Evolutionary conservation across 2,329 filamentous ascomycete genomes (phyloP).

Genomic region (Sporothrix brasiliensis): DNA sequence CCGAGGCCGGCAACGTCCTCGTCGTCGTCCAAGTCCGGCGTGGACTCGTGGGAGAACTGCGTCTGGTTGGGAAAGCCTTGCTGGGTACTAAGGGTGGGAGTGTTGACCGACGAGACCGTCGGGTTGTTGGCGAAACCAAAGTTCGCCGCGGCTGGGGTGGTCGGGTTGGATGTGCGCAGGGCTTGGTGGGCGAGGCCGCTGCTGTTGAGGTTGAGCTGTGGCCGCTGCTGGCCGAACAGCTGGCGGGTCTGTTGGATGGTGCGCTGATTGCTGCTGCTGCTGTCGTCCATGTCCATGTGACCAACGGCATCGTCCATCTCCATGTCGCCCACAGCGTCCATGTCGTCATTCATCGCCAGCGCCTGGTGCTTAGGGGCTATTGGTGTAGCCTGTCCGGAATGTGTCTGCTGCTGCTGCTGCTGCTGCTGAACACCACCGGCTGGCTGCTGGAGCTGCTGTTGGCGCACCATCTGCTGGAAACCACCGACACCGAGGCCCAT

Average conservation of each 20-base stretch:
- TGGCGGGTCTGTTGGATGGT: slow-evolving; percentile 71
- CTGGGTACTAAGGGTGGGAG: slow-evolving; percentile 82
- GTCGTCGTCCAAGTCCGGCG: slow-evolving; percentile 72
- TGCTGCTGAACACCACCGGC: slow-evolving; percentile 44
- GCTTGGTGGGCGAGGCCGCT: slow-evolving; percentile 75
- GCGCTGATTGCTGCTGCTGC: slow-evolving; percentile 48
- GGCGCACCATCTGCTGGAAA: slow-evolving; percentile 50
- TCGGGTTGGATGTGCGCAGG: slow-evolving; percentile 80
- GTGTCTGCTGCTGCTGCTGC: slow-evolving; percentile 34
- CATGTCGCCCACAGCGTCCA: slow-evolving; percentile 91
- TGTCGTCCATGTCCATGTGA: slow-evolving; percentile 65
- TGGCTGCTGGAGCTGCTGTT: slow-evolving; percentile 50
- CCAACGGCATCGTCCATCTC: slow-evolving; percentile 87
- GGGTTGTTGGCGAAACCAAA: slow-evolving; percentile 89
- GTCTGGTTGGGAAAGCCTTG: slow-evolving; percentile 61
- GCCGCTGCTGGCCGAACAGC: slow-evolving; percentile 67
- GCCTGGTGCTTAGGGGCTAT: slow-evolving; percentile 34
- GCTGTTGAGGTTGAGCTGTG: slow-evolving; percentile 78
- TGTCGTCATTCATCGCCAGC: slow-evolving; percentile 61
- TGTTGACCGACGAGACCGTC: slow-evolving; percentile 96
- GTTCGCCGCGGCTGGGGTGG: slow-evolving; percentile 76
- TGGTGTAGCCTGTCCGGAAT: slow-evolving; percentile 38
- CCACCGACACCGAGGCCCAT: slow-evolving; percentile 41
- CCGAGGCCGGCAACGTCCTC: slow-evolving; percentile 68
- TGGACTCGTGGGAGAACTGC: slow-evolving; percentile 49